Evolutionary conservation across 2,329 filamentous ascomycete genomes (phyloP).

Genomic region (Colletotrichum limetticola): DNA sequence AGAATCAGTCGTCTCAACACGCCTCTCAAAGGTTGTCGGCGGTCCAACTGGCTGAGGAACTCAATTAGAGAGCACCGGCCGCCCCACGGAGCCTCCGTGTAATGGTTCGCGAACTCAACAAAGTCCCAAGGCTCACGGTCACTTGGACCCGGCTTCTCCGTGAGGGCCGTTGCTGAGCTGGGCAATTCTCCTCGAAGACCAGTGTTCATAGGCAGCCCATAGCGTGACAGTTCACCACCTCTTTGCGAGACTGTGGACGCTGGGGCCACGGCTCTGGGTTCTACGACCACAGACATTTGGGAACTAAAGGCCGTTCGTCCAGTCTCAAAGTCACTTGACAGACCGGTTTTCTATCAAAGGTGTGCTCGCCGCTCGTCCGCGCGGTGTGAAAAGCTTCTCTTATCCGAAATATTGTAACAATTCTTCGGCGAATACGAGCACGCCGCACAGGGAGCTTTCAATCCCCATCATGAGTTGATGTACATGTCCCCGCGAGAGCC

Average conservation of each 20-base stretch:
- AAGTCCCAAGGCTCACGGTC: not conserved
- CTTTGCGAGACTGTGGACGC: conserved; percentile 1
- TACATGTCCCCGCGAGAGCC: not conserved
- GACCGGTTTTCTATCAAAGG: not conserved
- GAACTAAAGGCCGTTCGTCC: conserved; percentile 8
- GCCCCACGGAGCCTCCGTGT: conserved; percentile 1
- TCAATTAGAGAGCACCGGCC: not conserved
- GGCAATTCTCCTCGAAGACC: conserved; percentile 7
- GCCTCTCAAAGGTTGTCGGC: conserved; percentile 19
- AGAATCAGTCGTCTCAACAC: not conserved
- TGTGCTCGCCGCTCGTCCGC: not conserved
- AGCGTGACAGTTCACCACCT: not conserved
- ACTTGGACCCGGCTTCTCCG: not conserved
- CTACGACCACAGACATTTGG: not conserved
- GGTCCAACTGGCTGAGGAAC: not conserved
- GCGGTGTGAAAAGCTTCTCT: not conserved
- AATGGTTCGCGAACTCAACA: not conserved
- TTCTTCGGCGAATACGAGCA: conserved; percentile 7
- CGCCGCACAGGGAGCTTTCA: not conserved
- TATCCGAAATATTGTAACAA: not conserved
- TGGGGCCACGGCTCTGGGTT: not conserved
- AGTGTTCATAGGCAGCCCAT: not conserved
- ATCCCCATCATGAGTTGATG: not conserved
- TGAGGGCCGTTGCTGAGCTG: not conserved
- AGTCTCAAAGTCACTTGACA: not conserved